Base-by-base conservation (phyloP, 495 filamentous ascomycete species). In the Poronia punctata region DNA sequence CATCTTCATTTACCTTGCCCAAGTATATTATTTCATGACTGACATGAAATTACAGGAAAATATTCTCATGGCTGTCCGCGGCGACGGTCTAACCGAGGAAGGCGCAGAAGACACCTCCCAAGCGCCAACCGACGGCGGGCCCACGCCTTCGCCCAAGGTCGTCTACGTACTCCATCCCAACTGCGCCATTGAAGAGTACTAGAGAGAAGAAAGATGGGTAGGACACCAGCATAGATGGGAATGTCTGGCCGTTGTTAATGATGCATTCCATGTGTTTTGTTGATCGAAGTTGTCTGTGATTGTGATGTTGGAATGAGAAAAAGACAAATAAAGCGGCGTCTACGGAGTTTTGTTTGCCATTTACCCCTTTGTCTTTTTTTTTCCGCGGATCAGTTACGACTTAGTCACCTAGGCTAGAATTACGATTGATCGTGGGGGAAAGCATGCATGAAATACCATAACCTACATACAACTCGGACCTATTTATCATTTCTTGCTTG, bases 91-190 rank as follows among this genome's bases (percentile, higher is more conserved):
- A 11, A 68, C 83, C 19, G 77, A 78, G 18, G 67, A 71, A 7
- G 65, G 60, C 10, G 75, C 72, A 1, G 67, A 72, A 27, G 33
- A 14, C 16, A 7, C 22, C n/a, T n/a, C n/a, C 27, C 67, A 67
- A 2, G 55, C 67, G 12, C 67, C 73, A 24, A 68, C 55, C 3
- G 72, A 67, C 7, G 66, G 65, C 9, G 51, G 50, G 38, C 54
- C 62, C 34, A 59, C 67, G 8, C 46, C 52, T 23, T 68, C 60
- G 15, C 26, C 65, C 67, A 77, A 72, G 61, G 69, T 80, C 5
- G 76, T 94, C 20, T 98, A 96, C 62, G 86, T 96, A 10, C 48
- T 98, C 55, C 92, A 98, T 72, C 92, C 92, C 14, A 96, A 97
- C 59, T 92, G 86, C 53, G 84, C 86, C 1, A 72, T 89, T 16